phyloP scores from a whole-genome alignment of 306 rosid genomes.

The Casuarina equisetifolia region DNA sequence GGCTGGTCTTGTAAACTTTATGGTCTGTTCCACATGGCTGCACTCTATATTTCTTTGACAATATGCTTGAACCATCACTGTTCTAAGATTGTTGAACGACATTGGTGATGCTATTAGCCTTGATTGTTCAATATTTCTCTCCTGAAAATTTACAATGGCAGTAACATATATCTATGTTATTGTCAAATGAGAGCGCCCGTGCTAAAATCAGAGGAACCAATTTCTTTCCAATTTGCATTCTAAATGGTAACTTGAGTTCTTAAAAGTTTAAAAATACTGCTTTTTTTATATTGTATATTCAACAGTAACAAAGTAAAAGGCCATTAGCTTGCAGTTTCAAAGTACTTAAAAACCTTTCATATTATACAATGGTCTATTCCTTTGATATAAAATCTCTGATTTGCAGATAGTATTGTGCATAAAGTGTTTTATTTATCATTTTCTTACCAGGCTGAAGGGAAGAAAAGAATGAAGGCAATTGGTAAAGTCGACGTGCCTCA shows the following conservation, averaged over 20 bases:
- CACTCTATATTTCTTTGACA: neutral
- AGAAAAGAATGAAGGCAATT: slow-evolving; percentile 93
- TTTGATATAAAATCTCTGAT: neutral
- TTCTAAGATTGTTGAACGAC: neutral
- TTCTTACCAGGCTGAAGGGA: slow-evolving; percentile 77
- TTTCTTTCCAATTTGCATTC: neutral
- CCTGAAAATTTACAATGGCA: too few species aligned
- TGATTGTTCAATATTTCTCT: too few species aligned
- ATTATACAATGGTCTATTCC: neutral
- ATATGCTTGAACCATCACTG: neutral
- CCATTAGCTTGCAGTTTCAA: neutral
- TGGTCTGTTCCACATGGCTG: neutral
- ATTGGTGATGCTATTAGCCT: neutral
- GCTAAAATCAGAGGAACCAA: neutral
- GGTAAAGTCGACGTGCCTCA: slow-evolving; percentile 95
- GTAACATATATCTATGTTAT: too few species aligned
- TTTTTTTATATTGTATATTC: slow-evolving; percentile 7
- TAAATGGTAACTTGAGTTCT: neutral
- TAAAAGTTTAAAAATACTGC: neutral
- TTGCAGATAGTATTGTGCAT: slow-evolving; percentile 9
- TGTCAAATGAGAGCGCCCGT: neutral
- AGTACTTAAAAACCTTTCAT: neutral
- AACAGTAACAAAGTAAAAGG: slow-evolving; percentile 6
- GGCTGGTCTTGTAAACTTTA: neutral
- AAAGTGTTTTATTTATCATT: slow-evolving; percentile 12